Evolutionary conservation across 2,329 filamentous ascomycete species (phyloP), one percentile per base, ranked within the genome.

Genomic region (Fusarium incarnatum): DNA sequence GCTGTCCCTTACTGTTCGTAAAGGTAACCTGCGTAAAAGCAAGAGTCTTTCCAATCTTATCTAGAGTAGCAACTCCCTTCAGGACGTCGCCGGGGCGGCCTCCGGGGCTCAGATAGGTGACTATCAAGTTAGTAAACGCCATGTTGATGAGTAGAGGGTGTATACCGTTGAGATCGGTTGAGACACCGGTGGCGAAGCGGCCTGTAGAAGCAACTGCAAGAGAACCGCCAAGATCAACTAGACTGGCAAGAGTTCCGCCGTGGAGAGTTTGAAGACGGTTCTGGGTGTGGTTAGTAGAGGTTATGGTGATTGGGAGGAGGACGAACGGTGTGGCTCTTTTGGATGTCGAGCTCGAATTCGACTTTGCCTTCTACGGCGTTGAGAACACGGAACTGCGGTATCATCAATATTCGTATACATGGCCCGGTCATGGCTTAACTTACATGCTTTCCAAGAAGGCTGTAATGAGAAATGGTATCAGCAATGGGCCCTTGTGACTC

Each of bases 241-340:
- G 90, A 76, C 89, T 92, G 6, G 92, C 92, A 28, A 95, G 89
- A 0, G 92, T 93, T 6, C 92, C 92, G 20, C 92, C 92, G 74
- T 95, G 92, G 28, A 94, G 85, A 37, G 91, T 94, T 56, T 89
- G 87, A 0, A 95, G 83, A 2, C 92, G 89, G 76, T 95, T 95
- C 91, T 94, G 23, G 0, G 0, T 3, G 8, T 0, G 11, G 0
- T 30, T 9, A n/a, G 62, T n/a, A 4, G 2, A 40, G 8, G 18
- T n/a, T 3, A 8, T 9, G 5, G 4, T n/a, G 6, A 9, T 3
- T 7, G 9, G 3, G 3, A 5, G 12, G 5, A 6, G 12, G 22
- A 72, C 84, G 64, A 76, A 93, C 92, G 2, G 92, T 94, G 75
- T 94, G 92, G 65, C 94, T 86, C 69, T 91, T 89, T 55, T 89